Percentiles rank a stretch among this genome's conserved stretches.
These are phyloP conservation scores for Panaeolus cyanescens DNA, from an alignment of 768 basidiomycete genomes.

Conservation along the genomic window DNA sequence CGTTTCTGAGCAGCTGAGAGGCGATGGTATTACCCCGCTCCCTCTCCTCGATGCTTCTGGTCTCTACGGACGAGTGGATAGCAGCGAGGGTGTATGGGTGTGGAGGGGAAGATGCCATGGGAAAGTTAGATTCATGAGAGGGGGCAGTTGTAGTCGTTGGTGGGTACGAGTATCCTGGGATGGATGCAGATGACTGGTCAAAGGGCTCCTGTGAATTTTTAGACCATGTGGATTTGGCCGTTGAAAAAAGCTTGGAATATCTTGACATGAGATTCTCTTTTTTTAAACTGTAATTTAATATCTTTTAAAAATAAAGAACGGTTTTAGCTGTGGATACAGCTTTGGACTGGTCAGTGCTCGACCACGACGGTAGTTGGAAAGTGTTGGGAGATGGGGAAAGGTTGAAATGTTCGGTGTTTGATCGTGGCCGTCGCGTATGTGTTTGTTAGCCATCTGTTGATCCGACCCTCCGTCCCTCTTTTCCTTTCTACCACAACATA, in stretches of 20 bases:
- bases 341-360: neutral
- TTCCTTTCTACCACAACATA: no score
- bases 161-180: constrained; percentile 21
- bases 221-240: neutral
- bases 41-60: constrained; percentile 6
- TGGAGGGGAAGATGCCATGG: constrained; percentile 17
- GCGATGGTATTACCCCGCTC: constrained; percentile 7
- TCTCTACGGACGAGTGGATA: constrained; percentile 11
- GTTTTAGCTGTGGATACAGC: neutral
- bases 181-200: constrained; percentile 5
- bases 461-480: neutral
- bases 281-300: neutral
- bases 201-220: constrained; percentile 2
- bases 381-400: neutral
- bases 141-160: constrained; percentile 12
- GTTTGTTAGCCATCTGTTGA: neutral
- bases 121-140: constrained; percentile 14
- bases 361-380: neutral
- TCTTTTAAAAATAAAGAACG: neutral
- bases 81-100: constrained; percentile 25
- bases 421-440: neutral
- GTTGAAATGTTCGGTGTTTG: neutral
- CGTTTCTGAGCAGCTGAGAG: constrained; percentile 8
- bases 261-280: neutral
- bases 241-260: neutral